Evolutionary conservation across 768 basidiomycete genomes (phyloP), one percentile per base, ranked within the genome.

Genomic region (Hypholoma sublateritium): DNA sequence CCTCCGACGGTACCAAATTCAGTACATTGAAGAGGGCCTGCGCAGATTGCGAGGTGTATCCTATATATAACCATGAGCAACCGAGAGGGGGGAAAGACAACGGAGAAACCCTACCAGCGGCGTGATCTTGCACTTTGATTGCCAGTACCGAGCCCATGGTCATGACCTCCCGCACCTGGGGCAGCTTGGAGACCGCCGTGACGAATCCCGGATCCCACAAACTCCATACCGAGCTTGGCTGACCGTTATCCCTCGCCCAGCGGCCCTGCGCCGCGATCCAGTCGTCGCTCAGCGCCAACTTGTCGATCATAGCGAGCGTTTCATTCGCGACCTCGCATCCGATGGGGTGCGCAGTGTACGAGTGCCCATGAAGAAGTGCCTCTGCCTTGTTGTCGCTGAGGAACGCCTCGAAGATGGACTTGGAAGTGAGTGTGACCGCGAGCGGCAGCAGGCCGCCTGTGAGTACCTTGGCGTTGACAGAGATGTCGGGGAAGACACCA

Each of bases 371-470:
- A 2, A 98, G 75, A 13, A 98, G 75, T 14, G 96, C 94, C 59
- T 91, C 84, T n/a, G 79, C 80, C 70, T 98, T 98, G 35, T 78
- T 79, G 34, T 82, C 78, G 34, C 91, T 82, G 36, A 81, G 72
- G 73, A 98, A 98, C 0, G 90, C 85, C 19, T 81, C 69, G 76
- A 95, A 98, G 35, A 98, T 85, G 3, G 81, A 79, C 59, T 89
- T 80, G 2, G 85, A 85, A 2, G 96, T 88, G 32, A 98, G 79
- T 0, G 96, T 98, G 9, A 86, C 83, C 4, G 91, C 86, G 8
- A 98, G 78, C 0, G 96, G 96, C 1, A 98, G 74, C 5, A 96
- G 79, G 0, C 96, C 96, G 42, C 96, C 96, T 0, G 96, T 98
- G 24, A 98, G 80, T 55, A 94, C 87, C 70, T 98, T 98, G 12